A percentile compares a stretch with the other conserved stretches of the same genome.
These are phyloP conservation scores for Medicago lupulina DNA, from an alignment of 306 rosid species.

Conservation along the genomic window DNA sequence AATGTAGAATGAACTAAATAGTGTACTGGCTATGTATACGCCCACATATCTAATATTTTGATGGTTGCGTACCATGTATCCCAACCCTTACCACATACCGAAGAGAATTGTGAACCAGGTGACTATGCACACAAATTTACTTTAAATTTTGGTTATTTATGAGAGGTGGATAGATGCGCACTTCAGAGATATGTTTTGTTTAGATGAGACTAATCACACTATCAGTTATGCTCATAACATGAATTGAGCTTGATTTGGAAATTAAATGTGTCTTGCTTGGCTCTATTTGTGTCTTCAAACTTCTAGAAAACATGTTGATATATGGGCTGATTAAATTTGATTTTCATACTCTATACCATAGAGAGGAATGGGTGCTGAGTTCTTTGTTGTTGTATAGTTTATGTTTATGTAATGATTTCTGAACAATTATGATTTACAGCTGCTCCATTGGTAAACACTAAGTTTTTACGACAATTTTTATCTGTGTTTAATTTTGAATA, in stretches of 20 bases:
- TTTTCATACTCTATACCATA: not conserved
- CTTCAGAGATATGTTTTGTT: not conserved
- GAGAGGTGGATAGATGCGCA: not conserved
- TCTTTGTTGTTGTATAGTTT: not conserved
- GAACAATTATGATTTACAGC: not conserved
- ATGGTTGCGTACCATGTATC: not conserved
- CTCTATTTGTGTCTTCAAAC: not conserved
- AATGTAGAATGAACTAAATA: not conserved
- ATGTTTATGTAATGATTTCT: not conserved
- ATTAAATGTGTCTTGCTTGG: not conserved
- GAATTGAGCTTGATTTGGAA: slow-evolving; percentile 20
- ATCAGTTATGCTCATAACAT: not conserved
- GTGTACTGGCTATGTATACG: too few relatives aligned
- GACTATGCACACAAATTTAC: not conserved
- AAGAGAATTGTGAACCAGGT: not conserved
- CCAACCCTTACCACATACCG: not conserved
- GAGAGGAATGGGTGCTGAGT: not conserved
- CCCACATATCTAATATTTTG: not conserved
- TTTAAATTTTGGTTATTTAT: not conserved
- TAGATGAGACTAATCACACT: not conserved
- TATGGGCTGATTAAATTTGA: not conserved
- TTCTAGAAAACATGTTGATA: not conserved
- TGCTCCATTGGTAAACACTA: not conserved
- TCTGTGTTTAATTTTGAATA: slow-evolving; percentile 23
- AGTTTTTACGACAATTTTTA: not conserved